phyloP scores from a whole-genome alignment of 2,329 filamentous ascomycete genomes.

The Epichloe gansuensis region DNA sequence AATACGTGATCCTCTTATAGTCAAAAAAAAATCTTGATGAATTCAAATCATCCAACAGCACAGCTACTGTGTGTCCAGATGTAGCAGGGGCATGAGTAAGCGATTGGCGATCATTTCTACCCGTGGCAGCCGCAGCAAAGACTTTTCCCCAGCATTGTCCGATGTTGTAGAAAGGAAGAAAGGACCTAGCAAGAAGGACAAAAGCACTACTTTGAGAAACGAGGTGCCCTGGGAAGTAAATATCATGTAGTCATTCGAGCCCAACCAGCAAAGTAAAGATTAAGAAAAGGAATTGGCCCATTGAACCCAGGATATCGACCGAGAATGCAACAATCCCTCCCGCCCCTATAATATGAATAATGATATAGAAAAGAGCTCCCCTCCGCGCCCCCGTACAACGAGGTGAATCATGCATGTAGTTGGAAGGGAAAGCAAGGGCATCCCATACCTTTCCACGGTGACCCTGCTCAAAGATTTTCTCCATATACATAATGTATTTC shows the following conservation, averaged over 20 bases:
- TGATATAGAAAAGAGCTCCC: neutral
- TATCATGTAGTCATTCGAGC: neutral
- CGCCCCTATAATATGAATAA: neutral
- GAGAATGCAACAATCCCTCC: neutral
- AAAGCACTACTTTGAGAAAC: no score
- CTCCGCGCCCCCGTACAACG: neutral
- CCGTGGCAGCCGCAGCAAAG: neutral
- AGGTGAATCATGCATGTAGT: neutral
- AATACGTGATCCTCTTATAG: no score
- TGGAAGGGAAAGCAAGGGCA: neutral
- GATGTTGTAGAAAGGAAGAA: no score
- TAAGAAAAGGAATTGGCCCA: neutral
- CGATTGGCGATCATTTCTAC: no score
- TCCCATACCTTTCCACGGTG: neutral
- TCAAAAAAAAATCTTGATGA: no score
- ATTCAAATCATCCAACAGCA: neutral
- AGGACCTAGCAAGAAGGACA: no score
- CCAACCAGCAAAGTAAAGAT: neutral
- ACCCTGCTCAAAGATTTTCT: neutral
- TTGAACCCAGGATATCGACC: neutral
- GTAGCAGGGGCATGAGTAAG: neutral
- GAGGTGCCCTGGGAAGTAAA: neutral
- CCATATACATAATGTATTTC: neutral
- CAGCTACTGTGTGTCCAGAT: neutral
- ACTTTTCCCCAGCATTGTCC: neutral